phyloP scores from a whole-genome alignment of 2,329 filamentous ascomycete species.

The Colletotrichum trifolii region DNA sequence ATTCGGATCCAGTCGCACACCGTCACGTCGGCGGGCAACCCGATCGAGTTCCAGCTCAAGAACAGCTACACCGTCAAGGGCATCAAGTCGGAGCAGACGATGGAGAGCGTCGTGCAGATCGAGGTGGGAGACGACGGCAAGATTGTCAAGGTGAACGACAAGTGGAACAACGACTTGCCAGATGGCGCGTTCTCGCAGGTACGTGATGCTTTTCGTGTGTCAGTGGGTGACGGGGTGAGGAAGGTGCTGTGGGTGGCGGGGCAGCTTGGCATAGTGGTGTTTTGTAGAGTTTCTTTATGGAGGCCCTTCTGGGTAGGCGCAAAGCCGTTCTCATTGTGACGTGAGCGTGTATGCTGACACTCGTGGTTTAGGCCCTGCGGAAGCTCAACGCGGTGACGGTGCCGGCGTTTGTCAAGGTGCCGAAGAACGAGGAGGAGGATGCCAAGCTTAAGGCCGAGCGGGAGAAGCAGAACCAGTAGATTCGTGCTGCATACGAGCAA shows the following conservation, averaged over 20 bases:
- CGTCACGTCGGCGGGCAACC: conserved; percentile 67
- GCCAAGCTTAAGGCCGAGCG: conserved; percentile 45
- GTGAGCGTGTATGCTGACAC: conserved; percentile 14
- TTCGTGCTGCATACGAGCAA: not conserved
- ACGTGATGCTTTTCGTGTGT: conserved; percentile 36
- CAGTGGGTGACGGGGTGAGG: not conserved
- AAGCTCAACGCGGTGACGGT: conserved; percentile 51
- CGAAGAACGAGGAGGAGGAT: conserved; percentile 49
- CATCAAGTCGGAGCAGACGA: conserved; percentile 45
- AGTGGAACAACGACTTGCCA: conserved; percentile 50
- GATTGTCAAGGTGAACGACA: conserved; percentile 50
- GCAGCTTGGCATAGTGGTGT: conserved; percentile 19
- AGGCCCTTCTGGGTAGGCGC: conserved; percentile 36
- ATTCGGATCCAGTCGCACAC: conserved; percentile 66
- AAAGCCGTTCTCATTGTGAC: not conserved
- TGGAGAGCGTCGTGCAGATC: conserved; percentile 47
- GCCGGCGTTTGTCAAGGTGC: conserved; percentile 47
- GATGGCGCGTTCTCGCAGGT: conserved; percentile 48
- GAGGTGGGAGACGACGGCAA: conserved; percentile 46
- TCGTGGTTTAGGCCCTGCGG: conserved; percentile 43
- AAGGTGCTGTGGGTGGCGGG: not conserved
- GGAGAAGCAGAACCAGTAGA: conserved; percentile 36
- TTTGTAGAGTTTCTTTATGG: conserved; percentile 39
- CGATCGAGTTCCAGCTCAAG: conserved; percentile 63
- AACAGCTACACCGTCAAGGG: conserved; percentile 51